Conservation (phyloP, 345 rosid genomes). For the Rhizophora mangle region DNA sequence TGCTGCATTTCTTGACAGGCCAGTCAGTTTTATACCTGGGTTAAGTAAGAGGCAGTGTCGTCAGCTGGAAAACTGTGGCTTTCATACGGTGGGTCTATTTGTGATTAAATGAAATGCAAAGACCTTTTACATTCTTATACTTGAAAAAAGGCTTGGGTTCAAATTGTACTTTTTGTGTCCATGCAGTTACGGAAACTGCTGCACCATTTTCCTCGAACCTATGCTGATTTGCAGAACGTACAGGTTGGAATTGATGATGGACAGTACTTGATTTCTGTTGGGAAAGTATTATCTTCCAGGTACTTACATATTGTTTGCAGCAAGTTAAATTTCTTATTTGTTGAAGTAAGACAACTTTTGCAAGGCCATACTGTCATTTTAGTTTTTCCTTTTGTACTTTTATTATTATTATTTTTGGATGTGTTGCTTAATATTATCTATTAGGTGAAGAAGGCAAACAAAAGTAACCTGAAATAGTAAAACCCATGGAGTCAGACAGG, state of each 20-base stretch:
- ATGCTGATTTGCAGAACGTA: slow-evolving; percentile 86
- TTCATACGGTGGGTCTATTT: slow-evolving; percentile 64
- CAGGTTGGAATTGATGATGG: slow-evolving; percentile 75
- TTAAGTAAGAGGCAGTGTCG: slow-evolving; percentile 57
- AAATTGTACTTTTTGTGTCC: slow-evolving; percentile 15
- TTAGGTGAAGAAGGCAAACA: not conserved
- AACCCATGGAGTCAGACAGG: too few relatives aligned
- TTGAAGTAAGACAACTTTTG: slow-evolving; percentile 1
- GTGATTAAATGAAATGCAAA: slow-evolving; percentile 9
- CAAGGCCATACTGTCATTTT: not conserved
- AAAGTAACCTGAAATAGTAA: slow-evolving; percentile 2
- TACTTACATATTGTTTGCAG: slow-evolving; percentile 21
- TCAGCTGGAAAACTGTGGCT: slow-evolving; percentile 70
- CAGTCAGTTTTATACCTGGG: slow-evolving; percentile 57
- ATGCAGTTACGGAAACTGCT: slow-evolving; percentile 70
- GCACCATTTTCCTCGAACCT: slow-evolving; percentile 92
- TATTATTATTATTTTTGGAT: not conserved
- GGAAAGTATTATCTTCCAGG: slow-evolving; percentile 78
- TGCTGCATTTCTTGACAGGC: slow-evolving; percentile 45
- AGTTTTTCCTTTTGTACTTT: not conserved
- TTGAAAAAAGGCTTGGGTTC: slow-evolving; percentile 18
- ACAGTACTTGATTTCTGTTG: slow-evolving; percentile 82
- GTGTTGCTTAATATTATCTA: not conserved
- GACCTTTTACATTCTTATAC: slow-evolving; percentile 1
- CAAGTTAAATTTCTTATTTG: not conserved